phyloP scores from a whole-genome alignment of 129 eudicot species.

The Ambrosia artemisiifolia region DNA sequence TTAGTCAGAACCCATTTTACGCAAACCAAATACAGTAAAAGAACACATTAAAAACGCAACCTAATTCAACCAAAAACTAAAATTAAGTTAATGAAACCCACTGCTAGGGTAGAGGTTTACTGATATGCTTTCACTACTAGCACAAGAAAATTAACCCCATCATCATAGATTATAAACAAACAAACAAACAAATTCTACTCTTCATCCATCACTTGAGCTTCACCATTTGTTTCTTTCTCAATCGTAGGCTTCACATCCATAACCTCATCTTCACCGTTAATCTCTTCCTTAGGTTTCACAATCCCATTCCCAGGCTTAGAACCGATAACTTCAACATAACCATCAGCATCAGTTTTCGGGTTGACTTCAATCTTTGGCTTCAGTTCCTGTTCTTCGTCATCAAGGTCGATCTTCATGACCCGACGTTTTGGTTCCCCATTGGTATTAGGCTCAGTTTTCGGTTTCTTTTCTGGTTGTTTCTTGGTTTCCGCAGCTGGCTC shows the following conservation, averaged over 20 bases:
- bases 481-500: constrained; percentile 36
- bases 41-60: neutral
- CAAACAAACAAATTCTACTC: constrained; percentile 31
- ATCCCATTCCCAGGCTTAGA: constrained; percentile 16
- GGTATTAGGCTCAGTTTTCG: constrained; percentile 18
- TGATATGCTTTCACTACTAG: constrained; percentile 8
- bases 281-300: constrained; percentile 23
- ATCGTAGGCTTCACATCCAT: constrained; percentile 26
- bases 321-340: constrained; percentile 33
- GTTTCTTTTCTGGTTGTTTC: constrained; percentile 31
- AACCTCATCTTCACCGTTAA: constrained; percentile 7
- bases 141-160: constrained; percentile 19
- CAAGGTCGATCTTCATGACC: constrained; percentile 39
- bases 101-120: constrained; percentile 12
- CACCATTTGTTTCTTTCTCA: constrained; percentile 41
- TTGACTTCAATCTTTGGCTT: constrained; percentile 21
- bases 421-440: constrained; percentile 28
- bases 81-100: neutral
- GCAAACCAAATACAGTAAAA: neutral
- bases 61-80: neutral
- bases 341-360: constrained; percentile 8
- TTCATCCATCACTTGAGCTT: constrained; percentile 45
- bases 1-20: neutral
- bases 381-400: constrained; percentile 45
- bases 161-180: constrained; percentile 15